Evolutionary conservation across 257 asterid genomes (phyloP).

Genomic region (Solanum bukasovii): DNA sequence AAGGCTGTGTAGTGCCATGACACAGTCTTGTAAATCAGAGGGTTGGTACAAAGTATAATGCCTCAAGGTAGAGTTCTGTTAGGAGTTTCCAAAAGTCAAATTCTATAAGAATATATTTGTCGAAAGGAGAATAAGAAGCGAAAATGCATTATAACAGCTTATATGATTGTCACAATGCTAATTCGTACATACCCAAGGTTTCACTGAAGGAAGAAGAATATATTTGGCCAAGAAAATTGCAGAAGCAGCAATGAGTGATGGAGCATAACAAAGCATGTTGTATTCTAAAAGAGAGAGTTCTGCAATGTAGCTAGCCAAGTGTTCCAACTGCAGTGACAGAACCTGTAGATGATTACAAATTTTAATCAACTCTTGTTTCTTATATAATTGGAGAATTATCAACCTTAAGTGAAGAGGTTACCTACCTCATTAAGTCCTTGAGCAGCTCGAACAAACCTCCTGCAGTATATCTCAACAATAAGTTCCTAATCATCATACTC

Average conservation of each 20-base stretch:
- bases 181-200: slow-evolving; percentile 47
- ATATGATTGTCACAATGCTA: not conserved
- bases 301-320: slow-evolving; percentile 39
- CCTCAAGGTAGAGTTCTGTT: slow-evolving; percentile 44
- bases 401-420: not conserved
- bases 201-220: slow-evolving; percentile 23
- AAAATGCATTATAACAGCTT: not conserved
- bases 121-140: not conserved
- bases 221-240: slow-evolving; percentile 41
- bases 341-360: not conserved
- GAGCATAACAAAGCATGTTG: slow-evolving; percentile 34
- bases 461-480: slow-evolving; percentile 8
- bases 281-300: slow-evolving; percentile 44
- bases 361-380: not conserved
- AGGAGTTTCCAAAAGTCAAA: not conserved
- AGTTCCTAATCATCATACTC: not conserved
- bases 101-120: not conserved
- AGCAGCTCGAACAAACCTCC: slow-evolving; percentile 88
- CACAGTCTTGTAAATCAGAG: slow-evolving; percentile 34
- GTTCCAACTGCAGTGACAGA: slow-evolving; percentile 68
- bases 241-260: slow-evolving; percentile 47
- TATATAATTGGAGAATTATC: not conserved
- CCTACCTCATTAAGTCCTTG: slow-evolving; percentile 88
- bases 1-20: slow-evolving; percentile 29
- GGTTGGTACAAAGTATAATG: slow-evolving; percentile 38